Evolutionary conservation across 1,284 basidiomycete species (phyloP).

Genomic region (Austropuccinia psidii): DNA sequence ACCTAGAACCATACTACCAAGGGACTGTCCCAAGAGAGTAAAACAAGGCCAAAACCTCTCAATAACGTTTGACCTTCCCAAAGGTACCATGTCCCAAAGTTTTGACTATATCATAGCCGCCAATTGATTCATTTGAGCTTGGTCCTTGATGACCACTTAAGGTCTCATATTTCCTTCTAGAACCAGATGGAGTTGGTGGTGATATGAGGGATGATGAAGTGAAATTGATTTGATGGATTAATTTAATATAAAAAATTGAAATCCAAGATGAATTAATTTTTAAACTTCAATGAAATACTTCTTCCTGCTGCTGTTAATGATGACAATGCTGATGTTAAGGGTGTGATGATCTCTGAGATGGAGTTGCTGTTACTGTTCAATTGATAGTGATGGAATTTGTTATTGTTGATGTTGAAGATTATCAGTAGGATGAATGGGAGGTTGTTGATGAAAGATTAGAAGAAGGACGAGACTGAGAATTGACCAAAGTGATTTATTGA

Average conservation of each 20-base stretch:
- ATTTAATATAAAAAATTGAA: too few relatives aligned
- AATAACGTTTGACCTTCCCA: slow-evolving; percentile 34
- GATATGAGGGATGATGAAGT: not conserved
- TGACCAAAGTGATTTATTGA: too few relatives aligned
- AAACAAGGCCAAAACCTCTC: slow-evolving; percentile 71
- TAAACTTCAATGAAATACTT: too few relatives aligned
- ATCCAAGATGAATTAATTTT: too few relatives aligned
- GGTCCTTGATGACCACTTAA: not conserved
- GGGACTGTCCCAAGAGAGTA: slow-evolving; percentile 81
- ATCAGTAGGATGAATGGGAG: too few relatives aligned
- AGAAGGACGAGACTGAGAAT: not conserved
- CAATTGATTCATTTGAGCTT: slow-evolving; percentile 13
- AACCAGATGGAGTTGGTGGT: not conserved
- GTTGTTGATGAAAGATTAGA: not conserved
- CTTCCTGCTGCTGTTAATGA: not conserved
- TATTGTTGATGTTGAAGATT: too few relatives aligned
- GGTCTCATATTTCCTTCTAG: not conserved
- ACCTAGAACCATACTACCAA: slow-evolving; percentile 75
- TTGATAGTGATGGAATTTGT: too few relatives aligned
- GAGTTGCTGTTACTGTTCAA: too few relatives aligned
- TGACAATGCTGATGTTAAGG: not conserved
- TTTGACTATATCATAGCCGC: slow-evolving; percentile 33
- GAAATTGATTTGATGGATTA: too few relatives aligned
- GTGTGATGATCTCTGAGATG: not conserved
- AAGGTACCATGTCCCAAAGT: slow-evolving; percentile 36